phyloP scores from a whole-genome alignment of 2,329 filamentous ascomycete species.

The Ilyonectria destructans region DNA sequence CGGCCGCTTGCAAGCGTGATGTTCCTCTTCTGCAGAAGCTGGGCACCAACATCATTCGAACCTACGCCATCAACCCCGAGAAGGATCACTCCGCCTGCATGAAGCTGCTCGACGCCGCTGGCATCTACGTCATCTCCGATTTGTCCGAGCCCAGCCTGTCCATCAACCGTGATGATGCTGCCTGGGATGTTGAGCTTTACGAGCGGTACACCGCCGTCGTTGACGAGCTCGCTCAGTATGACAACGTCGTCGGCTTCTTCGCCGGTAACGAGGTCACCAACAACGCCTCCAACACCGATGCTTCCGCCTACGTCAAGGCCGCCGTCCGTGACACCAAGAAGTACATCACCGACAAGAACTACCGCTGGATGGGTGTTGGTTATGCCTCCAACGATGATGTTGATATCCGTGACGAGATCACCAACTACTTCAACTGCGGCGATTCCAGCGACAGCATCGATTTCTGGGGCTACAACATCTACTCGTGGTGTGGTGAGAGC shows the following conservation, averaged over 20 bases:
- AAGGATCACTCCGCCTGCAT: conserved; percentile 88
- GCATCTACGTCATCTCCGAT: conserved; percentile 97
- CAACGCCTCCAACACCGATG: conserved; percentile 87
- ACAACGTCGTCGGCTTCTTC: conserved; percentile 97
- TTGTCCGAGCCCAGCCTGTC: conserved; percentile 85
- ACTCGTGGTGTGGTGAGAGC: conserved; percentile 97
- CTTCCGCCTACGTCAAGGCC: conserved; percentile 96
- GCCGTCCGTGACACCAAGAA: conserved; percentile 96
- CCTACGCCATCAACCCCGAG: conserved; percentile 91
- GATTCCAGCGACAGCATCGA: conserved; percentile 79
- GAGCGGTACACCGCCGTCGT: conserved; percentile 87
- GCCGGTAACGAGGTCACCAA: conserved; percentile 98
- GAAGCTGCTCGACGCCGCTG: conserved; percentile 83
- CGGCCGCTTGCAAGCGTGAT: conserved; percentile 83
- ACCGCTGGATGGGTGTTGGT: conserved; percentile 88
- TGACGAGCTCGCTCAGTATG: conserved; percentile 85
- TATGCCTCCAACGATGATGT: conserved; percentile 97
- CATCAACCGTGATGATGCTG: conserved; percentile 85
- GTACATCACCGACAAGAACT: conserved; percentile 87
- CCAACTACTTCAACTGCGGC: conserved; percentile 96
- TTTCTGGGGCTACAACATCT: conserved; percentile 99
- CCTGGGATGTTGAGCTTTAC: conserved; percentile 86
- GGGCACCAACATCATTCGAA: conserved; percentile 93
- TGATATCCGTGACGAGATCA: conserved; percentile 85
- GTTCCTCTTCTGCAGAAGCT: conserved; percentile 85